Evolutionary conservation across 306 rosid species (phyloP).

Genomic region (Quercus engelmannii): DNA sequence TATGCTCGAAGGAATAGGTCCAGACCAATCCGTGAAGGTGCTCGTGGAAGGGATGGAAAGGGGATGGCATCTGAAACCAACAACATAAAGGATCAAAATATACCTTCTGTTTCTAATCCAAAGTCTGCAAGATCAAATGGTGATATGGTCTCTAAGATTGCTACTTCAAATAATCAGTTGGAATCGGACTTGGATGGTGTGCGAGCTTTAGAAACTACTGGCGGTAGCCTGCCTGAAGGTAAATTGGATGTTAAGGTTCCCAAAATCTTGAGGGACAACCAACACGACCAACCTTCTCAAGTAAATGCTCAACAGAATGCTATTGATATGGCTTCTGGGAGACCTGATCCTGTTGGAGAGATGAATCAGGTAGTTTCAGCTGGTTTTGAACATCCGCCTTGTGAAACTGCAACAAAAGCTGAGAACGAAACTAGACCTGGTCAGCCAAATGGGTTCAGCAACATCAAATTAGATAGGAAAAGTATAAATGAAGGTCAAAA

Average conservation of each 20-base stretch:
- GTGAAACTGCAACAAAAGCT: conserved; percentile 36
- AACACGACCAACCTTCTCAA: conserved; percentile 39
- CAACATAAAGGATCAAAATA: conserved; percentile 55
- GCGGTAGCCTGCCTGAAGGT: conserved; percentile 45
- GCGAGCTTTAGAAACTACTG: conserved; percentile 33
- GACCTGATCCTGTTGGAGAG: conserved; percentile 42
- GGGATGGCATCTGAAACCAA: conserved; percentile 44
- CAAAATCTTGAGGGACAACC: conserved; percentile 41
- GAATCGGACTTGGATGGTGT: conserved; percentile 50
- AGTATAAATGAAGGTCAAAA: conserved; percentile 56
- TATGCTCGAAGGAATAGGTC: conserved; percentile 97
- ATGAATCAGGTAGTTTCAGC: conserved; percentile 35
- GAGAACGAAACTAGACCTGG: conserved; percentile 51
- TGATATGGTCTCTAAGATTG: conserved; percentile 38
- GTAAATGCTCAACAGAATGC: conserved; percentile 33
- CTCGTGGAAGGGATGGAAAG: conserved; percentile 71
- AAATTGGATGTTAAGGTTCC: conserved; percentile 42
- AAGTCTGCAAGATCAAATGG: conserved; percentile 72
- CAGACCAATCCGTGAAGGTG: conserved; percentile 73
- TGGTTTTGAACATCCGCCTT: conserved; percentile 37
- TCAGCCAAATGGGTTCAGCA: conserved; percentile 64
- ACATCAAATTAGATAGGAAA: conserved; percentile 49
- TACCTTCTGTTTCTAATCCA: conserved; percentile 50
- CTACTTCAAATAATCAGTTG: conserved; percentile 37
- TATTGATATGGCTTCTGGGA: conserved; percentile 40